Evolutionary conservation across 2,329 filamentous ascomycete species (phyloP).

Genomic region (Fusarium sulawesiense): DNA sequence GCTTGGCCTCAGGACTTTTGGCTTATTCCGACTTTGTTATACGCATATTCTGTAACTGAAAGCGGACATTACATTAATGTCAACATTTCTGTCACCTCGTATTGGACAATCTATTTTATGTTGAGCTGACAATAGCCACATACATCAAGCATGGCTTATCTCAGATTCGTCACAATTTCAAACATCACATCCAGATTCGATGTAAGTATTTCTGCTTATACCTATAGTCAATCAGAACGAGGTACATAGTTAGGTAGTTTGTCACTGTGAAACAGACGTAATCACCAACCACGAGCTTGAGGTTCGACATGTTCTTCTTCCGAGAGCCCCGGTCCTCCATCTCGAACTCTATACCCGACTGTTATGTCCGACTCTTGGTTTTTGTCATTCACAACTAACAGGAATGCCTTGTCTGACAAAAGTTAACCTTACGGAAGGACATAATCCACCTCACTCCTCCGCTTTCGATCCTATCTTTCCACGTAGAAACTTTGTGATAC

Average conservation of each 20-base stretch:
- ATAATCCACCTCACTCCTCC: background rate
- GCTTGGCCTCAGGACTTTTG: constrained; percentile 2
- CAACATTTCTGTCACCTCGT: background rate
- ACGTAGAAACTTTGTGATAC: background rate
- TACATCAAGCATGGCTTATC: background rate
- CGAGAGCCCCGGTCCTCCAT: background rate
- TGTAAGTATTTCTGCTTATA: background rate
- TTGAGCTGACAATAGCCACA: background rate
- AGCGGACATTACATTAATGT: background rate
- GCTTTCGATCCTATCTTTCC: background rate
- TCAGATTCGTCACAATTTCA: background rate
- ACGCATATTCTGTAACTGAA: background rate
- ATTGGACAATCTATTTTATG: background rate
- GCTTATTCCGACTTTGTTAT: background rate
- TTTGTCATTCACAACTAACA: background rate
- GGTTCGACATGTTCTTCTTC: background rate
- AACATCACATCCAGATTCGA: background rate
- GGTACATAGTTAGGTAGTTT: background rate
- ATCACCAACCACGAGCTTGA: background rate
- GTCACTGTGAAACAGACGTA: background rate
- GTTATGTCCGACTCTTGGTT: background rate
- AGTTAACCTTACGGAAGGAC: no score
- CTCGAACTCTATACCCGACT: background rate
- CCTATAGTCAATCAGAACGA: background rate
- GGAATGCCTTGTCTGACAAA: no score